Evolutionary conservation across 208 protist species (phyloP), one percentile per base, ranked within the genome.

Genomic region (Zelonia costaricensis): DNA sequence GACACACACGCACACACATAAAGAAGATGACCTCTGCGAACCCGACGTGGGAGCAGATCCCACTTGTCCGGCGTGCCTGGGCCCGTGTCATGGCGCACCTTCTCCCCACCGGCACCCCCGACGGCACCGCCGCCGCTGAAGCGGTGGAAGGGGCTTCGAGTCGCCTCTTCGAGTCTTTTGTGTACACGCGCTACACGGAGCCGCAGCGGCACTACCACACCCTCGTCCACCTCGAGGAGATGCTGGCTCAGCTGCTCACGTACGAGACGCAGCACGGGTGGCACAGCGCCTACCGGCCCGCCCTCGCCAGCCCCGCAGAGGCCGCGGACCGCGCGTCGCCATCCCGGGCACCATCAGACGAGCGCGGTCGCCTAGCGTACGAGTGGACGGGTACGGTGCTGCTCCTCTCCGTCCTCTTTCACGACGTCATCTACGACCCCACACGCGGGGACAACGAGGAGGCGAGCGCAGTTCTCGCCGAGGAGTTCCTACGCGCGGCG

Each of bases 351-450:
- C 23, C 23, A 4, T 35, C 27, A 16, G 2, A n/a, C 31, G 18
- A 59, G 23, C 3, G 9, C 20, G 22, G 46, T 2, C 18, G 9
- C 9, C 15, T 46, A 13, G 39, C 30, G 23, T 35, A 63, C 38
- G 47, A 54, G 16, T 74, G 67, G 56, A 39, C 44, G 12, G 60
- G 54, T 22, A 71, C 86, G 31, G 64, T 75, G 42, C 23, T 93
- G 25, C 72, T 84, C 5, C 58, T 94, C n/a, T 70, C 84, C 6
- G 67, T 91, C 36, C 62, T 94, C 5, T 94, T 91, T 60, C 88
- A 94, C 73, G 88, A 94, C 51, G 72, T 64, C 9, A 76, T 94
- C 23, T 94, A 94, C 66, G 76, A 88, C 51, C 77, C 88, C 15
- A 59, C 23, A 12, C 46, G 62, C 2, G 27, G 46, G 27, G 84